Percentiles rank a stretch among this genome's conserved stretches.
phyloP scores from a whole-genome alignment of 768 basidiomycete species.

The Lactarius psammicola region DNA sequence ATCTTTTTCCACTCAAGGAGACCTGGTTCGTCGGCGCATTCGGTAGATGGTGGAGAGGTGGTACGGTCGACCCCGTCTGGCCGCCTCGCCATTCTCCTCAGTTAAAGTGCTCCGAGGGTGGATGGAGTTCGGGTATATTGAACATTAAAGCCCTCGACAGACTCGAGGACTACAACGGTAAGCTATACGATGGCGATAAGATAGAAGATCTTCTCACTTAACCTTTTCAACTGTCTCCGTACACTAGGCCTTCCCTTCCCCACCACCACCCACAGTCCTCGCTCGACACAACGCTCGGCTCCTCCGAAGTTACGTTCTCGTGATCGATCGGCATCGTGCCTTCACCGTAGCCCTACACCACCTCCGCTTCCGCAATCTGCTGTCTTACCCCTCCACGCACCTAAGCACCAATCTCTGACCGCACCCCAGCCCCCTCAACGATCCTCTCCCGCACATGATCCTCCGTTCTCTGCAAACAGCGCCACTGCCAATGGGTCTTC shows the following conservation, averaged over 20 bases:
- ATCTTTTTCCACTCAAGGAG: conserved; percentile 60
- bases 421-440: conserved; percentile 28
- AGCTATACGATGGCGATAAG: conserved; percentile 33
- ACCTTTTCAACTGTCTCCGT: background rate
- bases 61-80: conserved; percentile 78
- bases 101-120: conserved; percentile 63
- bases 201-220: conserved; percentile 35
- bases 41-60: conserved; percentile 89
- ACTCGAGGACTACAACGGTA: conserved; percentile 66
- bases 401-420: conserved; percentile 39
- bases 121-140: conserved; percentile 75
- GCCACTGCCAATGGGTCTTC: conserved; percentile 39
- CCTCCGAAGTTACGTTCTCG: conserved; percentile 53
- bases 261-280: conserved; percentile 24
- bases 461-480: conserved; percentile 22
- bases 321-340: conserved; percentile 30
- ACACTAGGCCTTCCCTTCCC: conserved; percentile 29
- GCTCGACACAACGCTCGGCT: conserved; percentile 39
- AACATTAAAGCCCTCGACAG: conserved; percentile 72
- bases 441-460: conserved; percentile 18
- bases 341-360: conserved; percentile 63
- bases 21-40: conserved; percentile 91
- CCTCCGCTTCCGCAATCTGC: conserved; percentile 84
- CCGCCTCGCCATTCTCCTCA: conserved; percentile 54
- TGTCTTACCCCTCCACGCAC: conserved; percentile 71